Evolutionary conservation across 2,329 filamentous ascomycete genomes (phyloP).

Genomic region (Mycosphaerella arachidis): DNA sequence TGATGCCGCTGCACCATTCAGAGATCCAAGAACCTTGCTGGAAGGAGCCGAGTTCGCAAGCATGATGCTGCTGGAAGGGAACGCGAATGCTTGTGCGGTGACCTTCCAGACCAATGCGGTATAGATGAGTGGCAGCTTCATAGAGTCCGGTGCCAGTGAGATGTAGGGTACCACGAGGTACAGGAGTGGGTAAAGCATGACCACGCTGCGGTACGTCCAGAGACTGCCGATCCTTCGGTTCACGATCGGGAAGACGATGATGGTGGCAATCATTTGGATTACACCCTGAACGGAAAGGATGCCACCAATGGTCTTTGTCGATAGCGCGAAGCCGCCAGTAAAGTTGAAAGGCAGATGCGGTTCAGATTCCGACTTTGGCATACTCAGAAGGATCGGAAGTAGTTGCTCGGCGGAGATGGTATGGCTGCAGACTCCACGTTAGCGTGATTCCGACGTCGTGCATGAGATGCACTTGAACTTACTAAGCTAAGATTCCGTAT

Average conservation of each 20-base stretch:
- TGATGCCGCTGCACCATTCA: slow-evolving; percentile 89
- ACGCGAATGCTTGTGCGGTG: slow-evolving; percentile 84
- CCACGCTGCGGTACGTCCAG: slow-evolving; percentile 74
- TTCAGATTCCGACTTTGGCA: slow-evolving; percentile 49
- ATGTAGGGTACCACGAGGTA: slow-evolving; percentile 88
- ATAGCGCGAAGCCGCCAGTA: slow-evolving; percentile 75
- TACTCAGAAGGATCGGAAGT: slow-evolving; percentile 86
- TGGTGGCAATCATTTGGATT: slow-evolving; percentile 82
- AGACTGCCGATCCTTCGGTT: slow-evolving; percentile 72
- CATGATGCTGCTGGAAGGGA: slow-evolving; percentile 84
- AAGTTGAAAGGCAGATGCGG: slow-evolving; percentile 78
- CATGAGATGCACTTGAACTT: slow-evolving; percentile 44
- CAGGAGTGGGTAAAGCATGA: slow-evolving; percentile 77
- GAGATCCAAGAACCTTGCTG: slow-evolving; percentile 76
- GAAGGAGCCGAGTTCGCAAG: slow-evolving; percentile 84
- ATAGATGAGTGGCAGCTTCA: slow-evolving; percentile 73
- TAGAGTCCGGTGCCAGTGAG: slow-evolving; percentile 67
- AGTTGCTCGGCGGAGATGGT: slow-evolving; percentile 96
- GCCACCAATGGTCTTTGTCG: slow-evolving; percentile 77
- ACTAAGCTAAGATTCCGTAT: slow-evolving; percentile 93
- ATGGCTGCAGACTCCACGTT: slow-evolving; percentile 56
- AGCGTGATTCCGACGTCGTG: slow-evolving; percentile 1
- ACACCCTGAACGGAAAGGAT: slow-evolving; percentile 85
- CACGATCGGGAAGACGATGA: slow-evolving; percentile 76
- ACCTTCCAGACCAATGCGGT: slow-evolving; percentile 83